Evolutionary conservation across 1,284 basidiomycete genomes (phyloP).

Genomic region (Tausonia pullulans): DNA sequence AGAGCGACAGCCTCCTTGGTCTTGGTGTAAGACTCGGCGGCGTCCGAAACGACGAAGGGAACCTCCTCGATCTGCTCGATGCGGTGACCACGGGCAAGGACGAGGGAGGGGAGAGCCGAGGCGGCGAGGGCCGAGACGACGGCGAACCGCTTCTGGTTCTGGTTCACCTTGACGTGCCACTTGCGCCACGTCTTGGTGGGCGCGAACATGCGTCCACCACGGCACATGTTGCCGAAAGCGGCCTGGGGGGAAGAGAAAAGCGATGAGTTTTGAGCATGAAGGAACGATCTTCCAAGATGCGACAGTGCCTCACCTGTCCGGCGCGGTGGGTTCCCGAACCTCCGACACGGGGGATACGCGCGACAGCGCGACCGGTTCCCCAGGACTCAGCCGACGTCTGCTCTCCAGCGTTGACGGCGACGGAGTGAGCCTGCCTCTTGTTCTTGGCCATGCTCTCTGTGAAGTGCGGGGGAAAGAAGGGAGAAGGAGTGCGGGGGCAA

Average conservation of each 20-base stretch:
- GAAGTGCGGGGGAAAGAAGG: not conserved
- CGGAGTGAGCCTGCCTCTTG: conserved; percentile 94
- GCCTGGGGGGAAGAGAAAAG: conserved; percentile 44
- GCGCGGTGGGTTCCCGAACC: conserved; percentile 98
- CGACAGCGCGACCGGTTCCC: conserved; percentile 99
- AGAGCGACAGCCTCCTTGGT: conserved; percentile 95
- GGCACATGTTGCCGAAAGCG: conserved; percentile 99
- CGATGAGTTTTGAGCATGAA: not conserved
- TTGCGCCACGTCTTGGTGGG: conserved; percentile 99
- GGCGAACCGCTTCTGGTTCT: conserved; percentile 98
- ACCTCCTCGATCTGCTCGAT: conserved; percentile 97
- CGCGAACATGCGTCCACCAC: conserved; percentile 99
- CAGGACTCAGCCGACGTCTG: conserved; percentile 93
- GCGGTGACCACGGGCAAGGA: conserved; percentile 97
- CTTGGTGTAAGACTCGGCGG: conserved; percentile 80
- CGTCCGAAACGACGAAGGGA: conserved; percentile 76
- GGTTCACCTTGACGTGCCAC: conserved; percentile 99
- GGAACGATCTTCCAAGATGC: not conserved
- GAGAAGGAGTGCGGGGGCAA: not conserved
- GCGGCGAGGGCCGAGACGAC: conserved; percentile 96
- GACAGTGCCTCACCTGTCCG: conserved; percentile 56
- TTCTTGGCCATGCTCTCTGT: conserved; percentile 97
- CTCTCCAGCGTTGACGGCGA: conserved; percentile 95
- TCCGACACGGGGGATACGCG: conserved; percentile 99
- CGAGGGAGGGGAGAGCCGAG: conserved; percentile 93